These are phyloP conservation scores for Xerocomus brunneocitrinus DNA, from an alignment of 768 basidiomycete genomes.

Conservation along the genomic window DNA sequence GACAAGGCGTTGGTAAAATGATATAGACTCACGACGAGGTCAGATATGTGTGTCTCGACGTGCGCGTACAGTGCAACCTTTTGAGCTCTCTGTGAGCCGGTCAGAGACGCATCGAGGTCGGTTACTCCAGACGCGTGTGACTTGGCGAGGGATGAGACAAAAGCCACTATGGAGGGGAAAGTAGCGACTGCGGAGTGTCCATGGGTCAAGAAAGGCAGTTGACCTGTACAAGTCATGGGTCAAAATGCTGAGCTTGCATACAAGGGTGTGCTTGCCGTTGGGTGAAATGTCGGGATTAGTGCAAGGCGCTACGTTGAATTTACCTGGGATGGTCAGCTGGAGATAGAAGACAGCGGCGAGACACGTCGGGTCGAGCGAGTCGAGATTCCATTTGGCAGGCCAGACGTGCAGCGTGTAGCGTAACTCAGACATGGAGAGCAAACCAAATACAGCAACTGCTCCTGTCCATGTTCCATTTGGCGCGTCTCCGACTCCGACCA, in stretches of 20 bases:
- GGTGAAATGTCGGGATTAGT: slow-evolving; percentile 70
- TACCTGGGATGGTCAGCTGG: slow-evolving; percentile 64
- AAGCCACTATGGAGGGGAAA: slow-evolving; percentile 59
- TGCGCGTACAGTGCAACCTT: slow-evolving; percentile 62
- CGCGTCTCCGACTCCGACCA: not conserved
- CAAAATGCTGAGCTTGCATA: not conserved
- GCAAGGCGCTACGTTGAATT: slow-evolving; percentile 58
- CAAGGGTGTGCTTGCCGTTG: slow-evolving; percentile 46
- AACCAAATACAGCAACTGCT: slow-evolving; percentile 1
- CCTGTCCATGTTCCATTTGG: not conserved
- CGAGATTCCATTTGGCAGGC: slow-evolving; percentile 61
- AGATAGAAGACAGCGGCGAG: slow-evolving; percentile 64
- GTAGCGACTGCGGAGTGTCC: slow-evolving; percentile 47
- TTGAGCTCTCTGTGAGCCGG: slow-evolving; percentile 45
- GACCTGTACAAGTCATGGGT: slow-evolving; percentile 41
- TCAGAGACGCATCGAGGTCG: slow-evolving; percentile 49
- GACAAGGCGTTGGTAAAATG: not conserved
- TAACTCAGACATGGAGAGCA: slow-evolving; percentile 15
- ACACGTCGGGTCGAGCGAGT: slow-evolving; percentile 64
- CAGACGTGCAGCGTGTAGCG: slow-evolving; percentile 52
- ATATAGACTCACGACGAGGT: slow-evolving; percentile 56
- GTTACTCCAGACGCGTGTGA: slow-evolving; percentile 27
- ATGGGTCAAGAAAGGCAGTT: slow-evolving; percentile 67
- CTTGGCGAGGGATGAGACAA: slow-evolving; percentile 49
- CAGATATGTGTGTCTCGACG: slow-evolving; percentile 60